A percentile compares a stretch with the other conserved stretches of the same genome.
phyloP scores from a whole-genome alignment of 225 moss, liverwort and hornwort species.

The Polytrichum commune region DNA sequence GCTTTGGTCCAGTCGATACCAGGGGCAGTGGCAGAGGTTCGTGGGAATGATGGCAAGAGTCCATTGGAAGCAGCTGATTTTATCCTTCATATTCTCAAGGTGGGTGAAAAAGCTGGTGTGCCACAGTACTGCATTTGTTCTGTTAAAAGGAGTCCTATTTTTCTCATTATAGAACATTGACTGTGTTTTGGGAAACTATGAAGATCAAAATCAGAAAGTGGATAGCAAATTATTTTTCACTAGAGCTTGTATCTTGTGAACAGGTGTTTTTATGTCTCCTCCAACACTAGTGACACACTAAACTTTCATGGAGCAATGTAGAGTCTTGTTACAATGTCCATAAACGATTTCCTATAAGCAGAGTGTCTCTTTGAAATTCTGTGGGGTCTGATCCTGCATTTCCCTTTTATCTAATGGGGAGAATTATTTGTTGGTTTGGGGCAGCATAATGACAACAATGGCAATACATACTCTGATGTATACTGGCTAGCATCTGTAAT shows the following conservation, averaged over 20 bases:
- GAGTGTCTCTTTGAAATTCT: conserved; percentile 2
- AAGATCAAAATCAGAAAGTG: too few species aligned
- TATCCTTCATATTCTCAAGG: conserved; percentile 91
- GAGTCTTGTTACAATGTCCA: too few species aligned
- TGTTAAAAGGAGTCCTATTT: too few species aligned
- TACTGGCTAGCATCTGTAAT: conserved; percentile 95
- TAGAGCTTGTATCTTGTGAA: too few species aligned
- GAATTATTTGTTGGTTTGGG: conserved; percentile 18
- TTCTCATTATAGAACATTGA: too few species aligned
- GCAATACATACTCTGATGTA: conserved; percentile 91
- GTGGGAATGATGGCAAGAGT: conserved; percentile 88
- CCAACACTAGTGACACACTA: too few species aligned
- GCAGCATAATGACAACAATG: conserved; percentile 98
- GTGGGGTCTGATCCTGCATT: not conserved
- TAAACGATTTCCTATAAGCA: not conserved
- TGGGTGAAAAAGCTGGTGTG: conserved; percentile 3
- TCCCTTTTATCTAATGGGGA: conserved; percentile 1
- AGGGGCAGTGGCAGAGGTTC: conserved; percentile 86
- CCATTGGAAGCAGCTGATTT: conserved; percentile 94
- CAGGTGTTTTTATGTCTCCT: too few species aligned
- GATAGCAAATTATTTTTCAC: too few species aligned
- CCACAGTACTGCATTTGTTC: too few species aligned
- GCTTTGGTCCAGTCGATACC: conserved; percentile 71
- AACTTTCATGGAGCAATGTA: too few species aligned
- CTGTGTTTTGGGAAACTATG: too few species aligned